Evolutionary conservation across 2,329 filamentous ascomycete species (phyloP), one percentile per base, ranked within the genome.

Genomic region (Pezicula neosporulosa): DNA sequence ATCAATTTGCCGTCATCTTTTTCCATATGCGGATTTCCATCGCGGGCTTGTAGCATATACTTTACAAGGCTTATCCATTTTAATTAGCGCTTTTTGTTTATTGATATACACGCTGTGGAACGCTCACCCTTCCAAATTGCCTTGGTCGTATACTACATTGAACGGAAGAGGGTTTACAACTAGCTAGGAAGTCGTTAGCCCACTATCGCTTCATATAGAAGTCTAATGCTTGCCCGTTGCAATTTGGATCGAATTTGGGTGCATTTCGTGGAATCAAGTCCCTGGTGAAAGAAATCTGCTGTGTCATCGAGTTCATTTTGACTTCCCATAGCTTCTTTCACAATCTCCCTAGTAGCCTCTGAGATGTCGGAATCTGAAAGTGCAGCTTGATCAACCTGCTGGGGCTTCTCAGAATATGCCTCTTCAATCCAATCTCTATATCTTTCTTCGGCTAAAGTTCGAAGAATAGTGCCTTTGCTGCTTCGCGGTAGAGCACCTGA

Each of bases 381-480:
- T 15, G 13, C 10, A 63, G 13, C 2, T 21, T 19, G 13, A 28
- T 9, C 45, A 13, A 37, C 30, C 24, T 24, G 49, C 24, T 35
- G 44, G 33, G 27, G 36, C 36, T 10, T 55, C 48, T n/a, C 42
- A 47, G 60, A 38, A 39, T 83, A 85, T 0, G 74, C 72, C 1
- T 56, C 45, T 8, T 75, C 67, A 19, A 85, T 83, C 1, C 68
- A 53, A 1, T 67, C 50, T 2, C 65, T 61, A 57, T 79, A 85
- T 7, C 67, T 66, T 41, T 74, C 68, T 51, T 83, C 79, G 0
- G 77, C 80, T 44, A 71, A 70, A 12, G 66, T 68, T 21, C 82
- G 70, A 15, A 86, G 65, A 1, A 82, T 68, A 0, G 81, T 83
- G 0, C 83, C 83, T 63, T 87, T 87, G 55, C 80, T 86, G 53